Conservation (phyloP, 805 yeast genomes). For the Sungouiozyma ichnusensis region DNA sequence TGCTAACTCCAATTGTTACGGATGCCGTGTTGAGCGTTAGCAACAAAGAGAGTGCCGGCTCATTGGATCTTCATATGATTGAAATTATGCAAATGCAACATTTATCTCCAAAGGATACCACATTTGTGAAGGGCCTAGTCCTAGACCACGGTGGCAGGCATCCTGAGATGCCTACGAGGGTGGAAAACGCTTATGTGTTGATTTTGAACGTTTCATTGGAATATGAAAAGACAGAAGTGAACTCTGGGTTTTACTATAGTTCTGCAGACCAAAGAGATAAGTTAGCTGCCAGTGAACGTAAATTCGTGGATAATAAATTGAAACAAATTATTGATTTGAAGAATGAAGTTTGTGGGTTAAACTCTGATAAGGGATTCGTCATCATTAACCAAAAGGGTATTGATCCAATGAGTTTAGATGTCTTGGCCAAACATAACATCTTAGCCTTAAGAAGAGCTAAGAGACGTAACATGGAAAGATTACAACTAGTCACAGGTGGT, state of each 20-base stretch:
- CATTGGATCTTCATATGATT: conserved; percentile 87
- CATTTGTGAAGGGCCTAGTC: conserved; percentile 78
- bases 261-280: conserved; percentile 93
- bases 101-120: conserved; percentile 73
- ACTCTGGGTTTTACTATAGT: conserved; percentile 90
- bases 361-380: conserved; percentile 69
- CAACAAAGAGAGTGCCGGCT: conserved; percentile 33
- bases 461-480: conserved; percentile 97
- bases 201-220: conserved; percentile 90
- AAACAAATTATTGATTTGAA: conserved; percentile 86
- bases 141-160: conserved; percentile 98
- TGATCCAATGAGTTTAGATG: conserved; percentile 94
- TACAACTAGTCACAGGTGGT: conserved; percentile 93
- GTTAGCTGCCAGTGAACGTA: conserved; percentile 85
- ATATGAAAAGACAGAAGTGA: conserved; percentile 95
- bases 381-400: conserved; percentile 97
- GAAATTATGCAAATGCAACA: conserved; percentile 98
- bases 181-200: conserved; percentile 73
- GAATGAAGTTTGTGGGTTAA: conserved; percentile 78
- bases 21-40: conserved; percentile 85
- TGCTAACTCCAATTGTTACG: conserved; percentile 86
- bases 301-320: conserved; percentile 88
- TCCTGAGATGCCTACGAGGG: conserved; percentile 94
- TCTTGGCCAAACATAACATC: conserved; percentile 84
- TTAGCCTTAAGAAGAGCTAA: conserved; percentile 95